Base-by-base conservation (phyloP, 352 stramenopile genomes). In the Heterotrichella gracilis region DNA sequence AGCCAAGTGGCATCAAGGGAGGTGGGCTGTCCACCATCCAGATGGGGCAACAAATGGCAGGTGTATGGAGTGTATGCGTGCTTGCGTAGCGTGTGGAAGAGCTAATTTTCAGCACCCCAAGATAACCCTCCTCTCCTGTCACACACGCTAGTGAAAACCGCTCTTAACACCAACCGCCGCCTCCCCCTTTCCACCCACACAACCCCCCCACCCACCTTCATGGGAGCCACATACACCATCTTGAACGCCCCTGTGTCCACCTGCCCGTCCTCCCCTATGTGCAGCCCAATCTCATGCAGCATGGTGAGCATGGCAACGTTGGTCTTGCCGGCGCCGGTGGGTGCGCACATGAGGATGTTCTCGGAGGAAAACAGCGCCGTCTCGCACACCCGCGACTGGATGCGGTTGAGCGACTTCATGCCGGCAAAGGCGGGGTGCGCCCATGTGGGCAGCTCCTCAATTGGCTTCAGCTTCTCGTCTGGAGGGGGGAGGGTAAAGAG, bases 151-250 rank as follows among this genome's bases (percentile, higher is more conserved):
- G n/a, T n/a, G n/a, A n/a, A n/a, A n/a, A n/a, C n/a, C n/a, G n/a
- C n/a, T n/a, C n/a, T n/a, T n/a, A n/a, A n/a, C n/a, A n/a, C n/a
- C n/a, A n/a, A n/a, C n/a, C n/a, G n/a, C n/a, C n/a, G n/a, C n/a
- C n/a, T n/a, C n/a, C n/a, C n/a, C n/a, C n/a, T n/a, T n/a, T n/a
- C n/a, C n/a, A n/a, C n/a, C n/a, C n/a, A n/a, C n/a, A n/a, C n/a
- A n/a, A n/a, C n/a, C n/a, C n/a, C n/a, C n/a, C n/a, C n/a, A n/a
- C n/a, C n/a, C n/a, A n/a, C n/a, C 77, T 99, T 99, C 93, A 99
- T 99, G 1, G 93, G 93, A 21, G 93, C 93, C 25, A 99, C 89
- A 70, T 99, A 99, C 25, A 99, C 91, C 74, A 98, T 96, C 79
- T 99, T 99, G 77, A 99, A 97, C 17, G 84, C 82, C 32, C 89